These are phyloP conservation scores for Lolium perenne DNA, from an alignment of 176 grass and related monocot species.

Conservation along the genomic window DNA sequence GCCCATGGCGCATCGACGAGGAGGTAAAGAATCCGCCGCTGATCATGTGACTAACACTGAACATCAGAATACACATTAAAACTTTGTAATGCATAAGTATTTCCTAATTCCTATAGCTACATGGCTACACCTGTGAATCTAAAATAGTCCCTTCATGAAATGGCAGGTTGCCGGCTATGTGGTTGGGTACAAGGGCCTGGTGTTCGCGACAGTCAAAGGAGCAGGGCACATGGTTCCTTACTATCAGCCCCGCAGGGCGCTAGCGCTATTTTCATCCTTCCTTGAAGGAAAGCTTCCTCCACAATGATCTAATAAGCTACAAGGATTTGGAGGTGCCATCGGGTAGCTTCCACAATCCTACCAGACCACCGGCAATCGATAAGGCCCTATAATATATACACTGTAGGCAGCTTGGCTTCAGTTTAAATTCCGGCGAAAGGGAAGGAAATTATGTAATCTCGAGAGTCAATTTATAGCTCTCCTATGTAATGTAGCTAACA, in stretches of 20 bases:
- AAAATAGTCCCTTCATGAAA: neutral
- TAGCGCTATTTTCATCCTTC: constrained; percentile 62
- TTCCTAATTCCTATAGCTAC: constrained; percentile 4
- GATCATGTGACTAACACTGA: constrained; percentile 14
- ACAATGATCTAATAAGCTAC: constrained; percentile 29
- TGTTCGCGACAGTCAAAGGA: constrained; percentile 62
- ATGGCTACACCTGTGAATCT: constrained; percentile 5
- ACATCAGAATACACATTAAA: constrained; percentile 21
- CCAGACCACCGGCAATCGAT: neutral
- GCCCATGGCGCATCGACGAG: constrained; percentile 55
- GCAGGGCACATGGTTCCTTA: constrained; percentile 71
- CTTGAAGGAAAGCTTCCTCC: constrained; percentile 63
- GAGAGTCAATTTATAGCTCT: neutral
- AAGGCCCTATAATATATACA: neutral
- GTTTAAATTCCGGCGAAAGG: constrained; percentile 12
- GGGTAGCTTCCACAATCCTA: neutral
- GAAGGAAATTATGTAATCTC: neutral
- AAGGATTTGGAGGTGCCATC: neutral
- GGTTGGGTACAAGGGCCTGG: constrained; percentile 53
- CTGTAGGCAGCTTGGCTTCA: constrained; percentile 14
- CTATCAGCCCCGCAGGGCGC: constrained; percentile 65
- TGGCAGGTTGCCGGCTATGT: constrained; percentile 68
- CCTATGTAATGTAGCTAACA: neutral
- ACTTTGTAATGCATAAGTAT: neutral
- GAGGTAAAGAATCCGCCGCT: constrained; percentile 43